Evolutionary conservation across 2,329 filamentous ascomycete species (phyloP).

Genomic region (Atkinsonella texensis): DNA sequence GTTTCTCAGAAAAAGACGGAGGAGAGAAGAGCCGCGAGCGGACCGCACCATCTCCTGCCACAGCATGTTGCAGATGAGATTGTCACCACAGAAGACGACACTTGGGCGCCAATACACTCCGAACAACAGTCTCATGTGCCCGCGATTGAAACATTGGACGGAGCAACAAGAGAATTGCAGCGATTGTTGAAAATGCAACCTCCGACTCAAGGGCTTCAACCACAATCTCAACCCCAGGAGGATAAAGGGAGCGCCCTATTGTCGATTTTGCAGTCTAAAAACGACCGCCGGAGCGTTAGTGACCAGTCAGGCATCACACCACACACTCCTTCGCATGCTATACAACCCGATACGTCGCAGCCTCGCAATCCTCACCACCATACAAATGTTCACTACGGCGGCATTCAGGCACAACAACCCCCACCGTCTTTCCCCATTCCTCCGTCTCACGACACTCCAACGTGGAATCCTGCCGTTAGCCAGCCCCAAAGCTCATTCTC

Average conservation of each 20-base stretch:
- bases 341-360: conserved; percentile 34
- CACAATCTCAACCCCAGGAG: conserved; percentile 13
- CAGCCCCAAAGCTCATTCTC: conserved; percentile 10
- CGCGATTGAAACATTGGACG: conserved; percentile 34
- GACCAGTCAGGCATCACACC: conserved; percentile 18
- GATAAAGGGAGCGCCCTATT: conserved; percentile 41
- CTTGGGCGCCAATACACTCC: conserved; percentile 28
- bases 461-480: conserved; percentile 9
- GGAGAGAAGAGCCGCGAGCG: conserved; percentile 30
- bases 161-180: conserved; percentile 39
- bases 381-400: conserved; percentile 32
- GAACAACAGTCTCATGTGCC: conserved; percentile 22
- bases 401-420: conserved; percentile 16
- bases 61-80: conserved; percentile 38
- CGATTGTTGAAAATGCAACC: conserved; percentile 44
- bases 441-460: conserved; percentile 10
- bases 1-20: conserved; percentile 70
- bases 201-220: conserved; percentile 36
- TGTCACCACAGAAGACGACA: conserved; percentile 52
- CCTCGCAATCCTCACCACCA: conserved; percentile 47
- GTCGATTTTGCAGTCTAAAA: conserved; percentile 36
- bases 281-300: conserved; percentile 8
- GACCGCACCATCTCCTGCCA: conserved; percentile 27
- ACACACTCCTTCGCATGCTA: conserved; percentile 44
- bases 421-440: conserved; percentile 20